A percentile compares a stretch with the other conserved stretches of the same genome.
These are phyloP conservation scores for Begonia loranthoides DNA, from an alignment of 306 rosid species.

Conservation along the genomic window DNA sequence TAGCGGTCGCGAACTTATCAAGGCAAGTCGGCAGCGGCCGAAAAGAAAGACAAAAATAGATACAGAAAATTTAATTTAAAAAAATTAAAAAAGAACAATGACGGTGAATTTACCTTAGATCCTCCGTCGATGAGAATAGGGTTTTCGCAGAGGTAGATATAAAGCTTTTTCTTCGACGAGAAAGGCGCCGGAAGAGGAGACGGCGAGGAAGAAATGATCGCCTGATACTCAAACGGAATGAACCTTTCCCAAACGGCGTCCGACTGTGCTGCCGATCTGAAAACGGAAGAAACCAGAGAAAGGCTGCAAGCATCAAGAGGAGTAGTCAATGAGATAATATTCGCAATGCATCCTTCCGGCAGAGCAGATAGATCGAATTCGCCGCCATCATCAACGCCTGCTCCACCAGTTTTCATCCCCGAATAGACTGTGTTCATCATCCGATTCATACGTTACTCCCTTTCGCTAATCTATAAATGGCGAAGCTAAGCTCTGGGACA, in stretches of 20 bases:
- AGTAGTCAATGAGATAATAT: constrained; percentile 26
- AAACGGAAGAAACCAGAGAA: constrained; percentile 28
- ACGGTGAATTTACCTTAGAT: constrained; percentile 25
- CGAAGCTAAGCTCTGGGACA: too few relatives aligned
- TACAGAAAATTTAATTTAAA: too few relatives aligned
- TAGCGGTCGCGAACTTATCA: too few relatives aligned
- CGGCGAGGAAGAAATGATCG: constrained; percentile 19
- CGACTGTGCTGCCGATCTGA: constrained; percentile 23
- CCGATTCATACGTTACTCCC: too few relatives aligned
- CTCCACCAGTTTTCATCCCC: too few relatives aligned
- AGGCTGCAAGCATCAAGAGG: constrained; percentile 29
- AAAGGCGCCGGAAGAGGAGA: constrained; percentile 10
- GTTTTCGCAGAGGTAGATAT: constrained; percentile 17
- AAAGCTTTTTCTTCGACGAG: constrained; percentile 40
- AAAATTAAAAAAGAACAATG: too few relatives aligned
- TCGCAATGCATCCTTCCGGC: constrained; percentile 32
- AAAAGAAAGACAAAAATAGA: too few relatives aligned
- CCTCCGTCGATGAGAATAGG: constrained; percentile 39
- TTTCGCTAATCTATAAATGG: too few relatives aligned
- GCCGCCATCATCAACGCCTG: too few relatives aligned
- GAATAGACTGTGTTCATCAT: too few relatives aligned
- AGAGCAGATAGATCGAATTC: too few relatives aligned
- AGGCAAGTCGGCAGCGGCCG: too few relatives aligned
- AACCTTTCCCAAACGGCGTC: constrained; percentile 43
- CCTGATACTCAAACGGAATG: constrained; percentile 37